These are phyloP conservation scores for Termitomyces sp. DNA, from an alignment of 768 basidiomycete genomes.

Conservation along the genomic window DNA sequence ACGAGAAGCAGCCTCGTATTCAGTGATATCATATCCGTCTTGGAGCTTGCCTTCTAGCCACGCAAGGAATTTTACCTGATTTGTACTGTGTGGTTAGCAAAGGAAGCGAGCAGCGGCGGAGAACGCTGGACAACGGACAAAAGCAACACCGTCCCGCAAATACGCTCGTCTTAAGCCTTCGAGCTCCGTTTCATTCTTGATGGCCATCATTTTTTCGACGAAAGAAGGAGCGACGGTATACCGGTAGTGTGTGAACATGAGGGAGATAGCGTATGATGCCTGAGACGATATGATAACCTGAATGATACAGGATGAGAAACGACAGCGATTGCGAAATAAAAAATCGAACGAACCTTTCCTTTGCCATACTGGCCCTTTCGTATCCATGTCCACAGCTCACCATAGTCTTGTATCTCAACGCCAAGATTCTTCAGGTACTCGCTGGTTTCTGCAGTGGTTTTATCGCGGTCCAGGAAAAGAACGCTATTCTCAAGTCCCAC, in stretches of 20 bases:
- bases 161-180: constrained; percentile 82
- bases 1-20: constrained; percentile 87
- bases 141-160: constrained; percentile 84
- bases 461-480: constrained; percentile 72
- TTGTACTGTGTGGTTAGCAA: neutral
- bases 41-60: constrained; percentile 83
- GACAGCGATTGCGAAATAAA: neutral
- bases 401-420: constrained; percentile 62
- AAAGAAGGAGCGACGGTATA: constrained; percentile 69
- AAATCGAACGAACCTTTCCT: constrained; percentile 49
- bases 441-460: constrained; percentile 54
- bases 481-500: constrained; percentile 55
- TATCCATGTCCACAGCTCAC: constrained; percentile 75
- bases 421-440: constrained; percentile 53
- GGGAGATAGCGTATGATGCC: constrained; percentile 77
- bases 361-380: constrained; percentile 71
- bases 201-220: constrained; percentile 72
- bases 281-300: constrained; percentile 67
- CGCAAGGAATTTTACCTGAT: constrained; percentile 73
- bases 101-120: constrained; percentile 8
- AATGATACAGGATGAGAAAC: constrained; percentile 1
- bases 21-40: constrained; percentile 78
- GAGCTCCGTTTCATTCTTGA: constrained; percentile 87
- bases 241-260: constrained; percentile 79
- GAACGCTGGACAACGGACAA: constrained; percentile 43